Base-by-base conservation (phyloP, 345 rosid genomes). In the Pugionium dolabratum region DNA sequence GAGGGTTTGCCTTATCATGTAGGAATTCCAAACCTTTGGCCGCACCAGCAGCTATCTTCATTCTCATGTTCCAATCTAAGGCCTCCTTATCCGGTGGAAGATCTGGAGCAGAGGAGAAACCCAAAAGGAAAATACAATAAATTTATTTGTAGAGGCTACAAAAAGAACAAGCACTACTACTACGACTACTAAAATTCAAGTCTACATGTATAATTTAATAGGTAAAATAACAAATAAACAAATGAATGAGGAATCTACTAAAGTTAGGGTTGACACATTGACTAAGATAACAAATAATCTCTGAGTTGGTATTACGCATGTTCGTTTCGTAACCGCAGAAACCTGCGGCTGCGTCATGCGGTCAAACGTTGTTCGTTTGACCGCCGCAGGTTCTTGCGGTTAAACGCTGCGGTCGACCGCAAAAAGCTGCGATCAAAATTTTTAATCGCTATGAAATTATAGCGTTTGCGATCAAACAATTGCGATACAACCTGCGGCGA, bases 41-140 rank as follows among this genome's bases (percentile, higher is more conserved):
- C 10, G 99, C 99, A 63, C 99, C 99, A 30, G 96, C 95, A 25
- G 99, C 99, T 72, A 94, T 88, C 81, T 84, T 90, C 99, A 94
- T 90, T 73, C 99, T 86, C 40, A 83, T 86, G 83, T 86, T 90
- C 99, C 99, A 94, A 67, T 90, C 96, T 51, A 90, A 80, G 1
- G 96, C 82, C 57, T 90, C 97, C 83, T 94, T 90, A 11, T 86
- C 97, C 48, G 87, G 92, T 60, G 96, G 92, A 70, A 90, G 86
- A 81, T 88, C 97, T 90, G 77, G 34, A 31, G 4, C 39, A 57
- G 34, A 57, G 42, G 47, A 51, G 28, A 40, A 27, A 34, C 5
- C 3, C 5, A 34, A 34, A 3, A 18, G 18, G 18, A 18, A 18
- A 18, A 18, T 18, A 18, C 18, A 18, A 18, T 2, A 11, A 29